Evolutionary conservation across 805 yeast species (phyloP), one percentile per base, ranked within the genome.

Genomic region (Candida loeiensis): DNA sequence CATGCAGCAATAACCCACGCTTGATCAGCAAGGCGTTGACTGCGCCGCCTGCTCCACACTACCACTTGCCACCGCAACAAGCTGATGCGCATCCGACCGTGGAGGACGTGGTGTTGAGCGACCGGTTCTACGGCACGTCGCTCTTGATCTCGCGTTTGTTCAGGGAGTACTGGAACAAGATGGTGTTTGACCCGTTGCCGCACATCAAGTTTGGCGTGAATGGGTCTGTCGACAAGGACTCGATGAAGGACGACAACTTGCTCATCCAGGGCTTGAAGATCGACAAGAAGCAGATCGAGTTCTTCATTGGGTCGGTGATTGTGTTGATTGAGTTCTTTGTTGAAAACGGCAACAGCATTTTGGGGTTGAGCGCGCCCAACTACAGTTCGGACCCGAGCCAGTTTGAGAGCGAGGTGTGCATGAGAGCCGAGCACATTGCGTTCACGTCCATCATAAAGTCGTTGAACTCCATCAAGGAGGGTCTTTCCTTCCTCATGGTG

Each of bases 391-490:
- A 73, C 44, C 71, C 76, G 3, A 54, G 65, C 8, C 66, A 65
- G 44, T 67, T 69, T 44, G 77, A 73, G 62, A 77, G 66, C 31
- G 91, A 85, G 48, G 79, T 84, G 31, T 82, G 89, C 32, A 67
- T 79, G 40, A 90, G 93, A 61, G 95, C 96, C 1, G 99, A 93
- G 58, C 89, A 87, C 53, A 80, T 88, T 53, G 96, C 95, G 5
- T 77, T 91, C 48, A 80, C 81, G 19, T 80, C 96, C 0, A 64
- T 93, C 27, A 70, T 86, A 33, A 81, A 85, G 52, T 75, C 90
- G 7, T 73, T 90, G 41, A 78, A 76, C 40, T 80, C 87, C 5
- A 79, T 88, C 61, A 86, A 87, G 50, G 98, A 93, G 62, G 95
- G 95, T 0, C 69, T 91, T 22, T 88, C 97, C 2, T 93, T 93